phyloP scores from a whole-genome alignment of 352 stramenopile genomes.

The Peronospora belbahrii region DNA sequence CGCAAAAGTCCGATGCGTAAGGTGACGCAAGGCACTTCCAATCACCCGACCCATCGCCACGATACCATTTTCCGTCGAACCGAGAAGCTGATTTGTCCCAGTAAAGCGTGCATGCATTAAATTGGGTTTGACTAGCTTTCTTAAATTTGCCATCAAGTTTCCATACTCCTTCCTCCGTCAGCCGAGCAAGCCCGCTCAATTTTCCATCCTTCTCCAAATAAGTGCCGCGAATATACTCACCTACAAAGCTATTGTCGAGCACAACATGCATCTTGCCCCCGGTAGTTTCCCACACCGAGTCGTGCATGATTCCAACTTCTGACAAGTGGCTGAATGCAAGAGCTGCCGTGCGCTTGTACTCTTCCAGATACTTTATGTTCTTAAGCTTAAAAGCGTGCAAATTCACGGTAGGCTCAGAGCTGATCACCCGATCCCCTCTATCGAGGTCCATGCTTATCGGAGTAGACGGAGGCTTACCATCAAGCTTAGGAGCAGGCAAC shows the following conservation, averaged over 20 bases:
- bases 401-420: slow-evolving; percentile 4
- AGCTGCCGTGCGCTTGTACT: slow-evolving; percentile 43
- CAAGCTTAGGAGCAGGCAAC: slow-evolving; percentile 21
- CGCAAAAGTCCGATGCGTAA: slow-evolving; percentile 53
- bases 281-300: slow-evolving; percentile 65
- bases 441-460: slow-evolving; percentile 39
- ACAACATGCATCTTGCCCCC: slow-evolving; percentile 43
- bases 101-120: slow-evolving; percentile 60
- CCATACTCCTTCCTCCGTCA: slow-evolving; percentile 47
- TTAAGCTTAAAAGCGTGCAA: slow-evolving; percentile 19
- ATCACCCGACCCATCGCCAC: slow-evolving; percentile 69
- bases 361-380: slow-evolving; percentile 40
- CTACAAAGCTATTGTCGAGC: slow-evolving; percentile 39
- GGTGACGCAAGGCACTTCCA: slow-evolving; percentile 65
- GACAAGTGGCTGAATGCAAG: slow-evolving; percentile 28
- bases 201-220: slow-evolving; percentile 69
- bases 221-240: slow-evolving; percentile 59
- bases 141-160: slow-evolving; percentile 68
- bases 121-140: slow-evolving; percentile 54
- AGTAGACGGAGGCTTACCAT: slow-evolving; percentile 15
- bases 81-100: slow-evolving; percentile 47
- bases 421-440: slow-evolving; percentile 4
- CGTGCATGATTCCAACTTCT: slow-evolving; percentile 22
- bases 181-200: slow-evolving; percentile 43
- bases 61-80: slow-evolving; percentile 83